Conservation (phyloP, 192 early-diverging fungal genomes). For the Endogone sp. region DNA sequence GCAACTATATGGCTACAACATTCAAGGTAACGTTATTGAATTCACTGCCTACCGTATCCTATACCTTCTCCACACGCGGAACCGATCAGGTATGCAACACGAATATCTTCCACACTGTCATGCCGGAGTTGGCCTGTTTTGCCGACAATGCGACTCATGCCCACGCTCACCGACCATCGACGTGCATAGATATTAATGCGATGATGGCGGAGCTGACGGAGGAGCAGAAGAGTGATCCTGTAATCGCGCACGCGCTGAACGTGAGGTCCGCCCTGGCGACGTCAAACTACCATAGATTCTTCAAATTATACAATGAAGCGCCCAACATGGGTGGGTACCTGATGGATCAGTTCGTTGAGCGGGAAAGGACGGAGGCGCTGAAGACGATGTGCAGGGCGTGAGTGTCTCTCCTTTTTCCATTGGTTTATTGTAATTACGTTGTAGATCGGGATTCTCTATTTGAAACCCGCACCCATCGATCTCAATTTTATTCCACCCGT, state of each 20-base stretch:
- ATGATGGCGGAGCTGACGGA: slow-evolving; percentile 69
- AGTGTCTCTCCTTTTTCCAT: slow-evolving; percentile 8
- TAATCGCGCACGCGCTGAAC: slow-evolving; percentile 76
- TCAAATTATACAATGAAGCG: slow-evolving; percentile 67
- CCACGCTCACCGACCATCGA: too few relatives aligned
- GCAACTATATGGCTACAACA: slow-evolving; percentile 71
- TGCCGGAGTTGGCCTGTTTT: too few relatives aligned
- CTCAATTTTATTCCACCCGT: neutral
- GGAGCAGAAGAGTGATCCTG: slow-evolving; percentile 54
- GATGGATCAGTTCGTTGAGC: slow-evolving; percentile 89
- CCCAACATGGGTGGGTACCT: slow-evolving; percentile 89
- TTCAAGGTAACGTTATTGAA: slow-evolving; percentile 78
- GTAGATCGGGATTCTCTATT: neutral
- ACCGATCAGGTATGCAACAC: slow-evolving; percentile 63
- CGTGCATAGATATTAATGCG: slow-evolving; percentile 79
- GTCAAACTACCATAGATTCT: slow-evolving; percentile 85
- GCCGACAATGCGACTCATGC: too few relatives aligned
- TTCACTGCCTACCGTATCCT: slow-evolving; percentile 93
- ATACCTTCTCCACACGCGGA: slow-evolving; percentile 85
- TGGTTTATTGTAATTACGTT: neutral
- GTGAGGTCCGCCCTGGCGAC: slow-evolving; percentile 78
- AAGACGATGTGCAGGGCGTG: slow-evolving; percentile 76
- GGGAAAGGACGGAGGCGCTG: slow-evolving; percentile 80
- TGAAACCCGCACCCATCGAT: slow-evolving; percentile 4
- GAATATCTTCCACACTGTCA: neutral